A percentile compares a stretch with the other conserved stretches of the same genome.
Conservation (phyloP, 805 yeast genomes). For the Lachancea sp. region DNA sequence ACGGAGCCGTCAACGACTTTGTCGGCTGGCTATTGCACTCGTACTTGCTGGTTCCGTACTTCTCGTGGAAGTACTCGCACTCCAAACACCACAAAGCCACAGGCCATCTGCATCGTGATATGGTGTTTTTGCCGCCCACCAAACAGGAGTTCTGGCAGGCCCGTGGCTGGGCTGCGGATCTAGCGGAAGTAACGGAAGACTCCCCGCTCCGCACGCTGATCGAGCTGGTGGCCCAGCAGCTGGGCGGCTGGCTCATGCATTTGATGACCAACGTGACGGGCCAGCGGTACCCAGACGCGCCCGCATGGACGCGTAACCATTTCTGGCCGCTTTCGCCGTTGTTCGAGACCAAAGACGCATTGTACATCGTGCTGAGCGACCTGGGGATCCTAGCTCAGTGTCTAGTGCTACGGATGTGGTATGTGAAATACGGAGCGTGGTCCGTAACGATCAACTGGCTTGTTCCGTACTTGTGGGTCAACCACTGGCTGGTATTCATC, state of each 20-base stretch:
- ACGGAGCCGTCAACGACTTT: slow-evolving; percentile 63
- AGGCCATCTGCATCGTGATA: slow-evolving; percentile 74
- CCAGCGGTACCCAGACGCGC: slow-evolving; percentile 48
- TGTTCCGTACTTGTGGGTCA: slow-evolving; percentile 70
- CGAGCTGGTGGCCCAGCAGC: slow-evolving; percentile 57
- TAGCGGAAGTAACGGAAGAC: slow-evolving; percentile 61
- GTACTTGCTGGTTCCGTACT: slow-evolving; percentile 72
- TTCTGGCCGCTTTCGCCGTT: slow-evolving; percentile 68
- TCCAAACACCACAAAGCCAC: slow-evolving; percentile 89
- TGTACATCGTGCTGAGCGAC: slow-evolving; percentile 67
- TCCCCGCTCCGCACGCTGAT: slow-evolving; percentile 62
- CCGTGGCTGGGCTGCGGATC: slow-evolving; percentile 29
- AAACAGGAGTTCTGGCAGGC: slow-evolving; percentile 46
- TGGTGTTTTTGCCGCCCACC: slow-evolving; percentile 76
- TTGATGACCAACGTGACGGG: slow-evolving; percentile 70
- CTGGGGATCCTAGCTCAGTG: slow-evolving; percentile 56
- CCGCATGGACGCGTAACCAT: slow-evolving; percentile 52
- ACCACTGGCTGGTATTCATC: slow-evolving; percentile 87
- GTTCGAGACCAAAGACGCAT: slow-evolving; percentile 65
- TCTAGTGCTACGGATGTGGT: slow-evolving; percentile 52
- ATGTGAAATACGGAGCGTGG: slow-evolving; percentile 55
- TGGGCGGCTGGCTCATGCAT: slow-evolving; percentile 71
- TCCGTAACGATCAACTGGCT: slow-evolving; percentile 63
- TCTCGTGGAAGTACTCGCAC: slow-evolving; percentile 81
- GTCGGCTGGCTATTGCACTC: slow-evolving; percentile 85